phyloP scores from a whole-genome alignment of 2,329 filamentous ascomycete genomes.

The Ambrosiella xylebori region DNA sequence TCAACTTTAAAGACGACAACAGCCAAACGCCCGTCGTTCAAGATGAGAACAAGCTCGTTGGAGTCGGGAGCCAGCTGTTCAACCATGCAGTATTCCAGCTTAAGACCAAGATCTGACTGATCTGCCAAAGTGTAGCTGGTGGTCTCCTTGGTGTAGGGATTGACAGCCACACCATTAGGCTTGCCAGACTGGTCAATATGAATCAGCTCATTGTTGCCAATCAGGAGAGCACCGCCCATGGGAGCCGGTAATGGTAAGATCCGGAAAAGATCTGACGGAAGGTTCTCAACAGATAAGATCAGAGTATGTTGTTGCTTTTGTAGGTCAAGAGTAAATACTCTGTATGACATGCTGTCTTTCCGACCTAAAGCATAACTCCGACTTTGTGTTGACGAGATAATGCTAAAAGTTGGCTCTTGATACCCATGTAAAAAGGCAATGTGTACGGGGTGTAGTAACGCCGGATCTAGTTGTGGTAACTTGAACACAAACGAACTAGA shows the following conservation, averaged over 20 bases:
- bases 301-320: constrained; percentile 87
- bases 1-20: constrained; percentile 73
- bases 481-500: constrained; percentile 83
- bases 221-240: constrained; percentile 70
- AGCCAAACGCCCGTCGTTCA: constrained; percentile 57
- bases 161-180: constrained; percentile 80
- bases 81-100: constrained; percentile 64
- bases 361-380: constrained; percentile 65
- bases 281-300: constrained; percentile 65
- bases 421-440: constrained; percentile 93
- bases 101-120: constrained; percentile 63
- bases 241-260: constrained; percentile 71
- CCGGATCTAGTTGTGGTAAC: constrained; percentile 73
- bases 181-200: constrained; percentile 95
- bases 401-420: constrained; percentile 90
- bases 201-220: constrained; percentile 80
- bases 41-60: constrained; percentile 70
- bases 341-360: constrained; percentile 75
- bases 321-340: constrained; percentile 86
- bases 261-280: constrained; percentile 75
- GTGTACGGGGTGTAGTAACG: constrained; percentile 73
- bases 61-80: constrained; percentile 59
- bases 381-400: constrained; percentile 61
- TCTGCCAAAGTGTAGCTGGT: constrained; percentile 76
- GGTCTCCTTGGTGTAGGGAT: constrained; percentile 67